Base-by-base conservation (phyloP, 805 yeast genomes). In the Candida anglica region DNA sequence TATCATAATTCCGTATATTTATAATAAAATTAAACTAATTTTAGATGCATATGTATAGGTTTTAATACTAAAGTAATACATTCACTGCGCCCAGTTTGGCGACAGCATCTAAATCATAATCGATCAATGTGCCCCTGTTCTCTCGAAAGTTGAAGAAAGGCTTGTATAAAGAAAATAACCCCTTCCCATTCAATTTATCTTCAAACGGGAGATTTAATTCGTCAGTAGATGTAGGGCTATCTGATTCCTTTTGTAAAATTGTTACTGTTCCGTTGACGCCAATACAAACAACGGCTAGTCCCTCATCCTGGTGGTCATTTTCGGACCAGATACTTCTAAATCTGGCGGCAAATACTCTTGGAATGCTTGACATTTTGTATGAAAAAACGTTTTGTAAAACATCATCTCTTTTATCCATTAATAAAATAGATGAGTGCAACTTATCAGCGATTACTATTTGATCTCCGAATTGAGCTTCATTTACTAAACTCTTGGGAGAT, bases 131-230 rank as follows among this genome's bases (percentile, higher is more conserved):
- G 0, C 41, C 53, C 20, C 37, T 45, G 30, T 56, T 44, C 15
- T 39, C 58, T 6, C 34, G 38, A 35, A 39, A 60, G 23, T 57
- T 57, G 34, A 65, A 64, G 26, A 47, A 54, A 3, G 67, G 68
- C 39, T 63, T 61, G 39, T 63, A 51, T 6, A 63, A 28, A 1
- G 59, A 41, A 15, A 54, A 56, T 13, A 66, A 43, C 1, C 73
- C 71, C 31, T 64, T 66, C 2, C 73, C 73, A 10, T 64, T 56
- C 9, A 63, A 50, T 29, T 63, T 65, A 20, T 56, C 56, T 2
- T 34, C 20, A 36, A 66, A 66, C 5, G 71, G 69, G 15, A 59
- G 43, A 19, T 48, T 52, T 24, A 58, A 44, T 19, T 50, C 50
- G 8, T 54, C 52, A 7, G 47, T 19, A 11, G 27, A 15, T 28